A percentile compares a stretch with the other conserved stretches of the same genome.
These are phyloP conservation scores for Teratosphaeria nubilosa DNA, from an alignment of 2,329 filamentous ascomycete genomes.

Conservation along the genomic window DNA sequence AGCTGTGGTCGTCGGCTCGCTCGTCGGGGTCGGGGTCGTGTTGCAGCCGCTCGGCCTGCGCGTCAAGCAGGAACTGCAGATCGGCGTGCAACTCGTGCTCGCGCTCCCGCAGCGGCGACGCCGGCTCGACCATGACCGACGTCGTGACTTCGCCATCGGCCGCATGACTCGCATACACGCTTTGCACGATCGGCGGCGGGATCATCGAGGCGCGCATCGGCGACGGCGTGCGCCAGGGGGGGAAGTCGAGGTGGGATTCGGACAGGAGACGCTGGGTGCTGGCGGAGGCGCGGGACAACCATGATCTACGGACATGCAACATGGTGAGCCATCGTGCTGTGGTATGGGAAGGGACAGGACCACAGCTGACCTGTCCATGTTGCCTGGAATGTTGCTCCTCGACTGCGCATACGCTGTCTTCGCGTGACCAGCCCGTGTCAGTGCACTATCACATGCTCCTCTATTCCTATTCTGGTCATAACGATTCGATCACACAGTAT, in stretches of 20 bases:
- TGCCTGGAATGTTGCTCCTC: not conserved
- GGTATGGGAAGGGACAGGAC: not conserved
- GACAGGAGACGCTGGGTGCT: slow-evolving; percentile 14
- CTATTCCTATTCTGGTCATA: not conserved
- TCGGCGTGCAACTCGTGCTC: slow-evolving; percentile 46
- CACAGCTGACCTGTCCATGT: not conserved
- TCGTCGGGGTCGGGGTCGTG: slow-evolving; percentile 36
- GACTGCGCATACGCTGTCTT: not conserved
- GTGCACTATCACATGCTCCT: not conserved
- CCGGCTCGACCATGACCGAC: slow-evolving; percentile 35
- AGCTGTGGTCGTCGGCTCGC: slow-evolving; percentile 34
- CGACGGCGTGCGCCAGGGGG: slow-evolving; percentile 25
- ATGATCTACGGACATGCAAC: slow-evolving; percentile 16
- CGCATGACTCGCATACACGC: slow-evolving; percentile 12
- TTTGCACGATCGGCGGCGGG: slow-evolving; percentile 26
- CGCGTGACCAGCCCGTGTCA: not conserved
- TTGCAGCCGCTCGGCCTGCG: slow-evolving; percentile 49
- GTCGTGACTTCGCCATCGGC: slow-evolving; percentile 13
- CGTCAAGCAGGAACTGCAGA: slow-evolving; percentile 50
- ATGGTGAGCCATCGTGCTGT: slow-evolving; percentile 4
- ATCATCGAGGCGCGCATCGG: slow-evolving; percentile 25
- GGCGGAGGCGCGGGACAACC: slow-evolving; percentile 17
- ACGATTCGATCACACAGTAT: not conserved
- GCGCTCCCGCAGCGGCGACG: slow-evolving; percentile 29
- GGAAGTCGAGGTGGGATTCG: slow-evolving; percentile 17